phyloP scores from a whole-genome alignment of 177 flowering plant genomes.

The Vitis hybrid region DNA sequence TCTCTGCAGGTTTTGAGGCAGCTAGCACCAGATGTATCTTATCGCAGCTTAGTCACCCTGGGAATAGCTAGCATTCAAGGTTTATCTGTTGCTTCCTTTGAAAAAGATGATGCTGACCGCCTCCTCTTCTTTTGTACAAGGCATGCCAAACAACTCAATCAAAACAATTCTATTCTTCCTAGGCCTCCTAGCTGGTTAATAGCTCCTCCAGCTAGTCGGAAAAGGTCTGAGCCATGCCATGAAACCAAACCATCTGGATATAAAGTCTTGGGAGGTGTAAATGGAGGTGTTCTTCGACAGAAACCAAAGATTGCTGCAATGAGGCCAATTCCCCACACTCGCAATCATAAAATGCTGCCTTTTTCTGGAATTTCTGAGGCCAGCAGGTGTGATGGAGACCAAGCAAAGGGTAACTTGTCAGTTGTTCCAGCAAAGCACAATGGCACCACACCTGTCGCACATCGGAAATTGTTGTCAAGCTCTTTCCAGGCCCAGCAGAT shows the following conservation, averaged over 20 bases:
- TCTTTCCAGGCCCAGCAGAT: conserved; percentile 78
- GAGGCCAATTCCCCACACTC: conserved; percentile 91
- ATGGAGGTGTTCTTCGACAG: conserved; percentile 16
- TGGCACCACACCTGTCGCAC: conserved; percentile 49
- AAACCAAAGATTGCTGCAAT: conserved; percentile 70
- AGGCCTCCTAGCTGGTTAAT: conserved; percentile 67
- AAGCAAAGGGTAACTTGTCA: conserved; percentile 42
- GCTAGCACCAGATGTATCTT: conserved; percentile 82
- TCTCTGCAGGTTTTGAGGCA: conserved; percentile 82
- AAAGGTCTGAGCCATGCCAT: conserved; percentile 40
- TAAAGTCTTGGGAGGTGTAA: too few species aligned
- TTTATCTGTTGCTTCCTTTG: conserved; percentile 87
- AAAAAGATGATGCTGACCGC: conserved; percentile 74
- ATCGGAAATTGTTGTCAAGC: conserved; percentile 61
- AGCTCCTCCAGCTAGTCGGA: conserved; percentile 73
- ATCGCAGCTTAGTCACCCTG: conserved; percentile 81
- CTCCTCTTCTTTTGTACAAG: conserved; percentile 54
- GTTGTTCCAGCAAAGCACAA: conserved; percentile 50
- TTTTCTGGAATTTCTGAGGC: conserved; percentile 57
- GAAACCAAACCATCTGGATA: conserved; percentile 20
- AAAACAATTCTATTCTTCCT: conserved; percentile 17
- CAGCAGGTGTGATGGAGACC: conserved; percentile 52
- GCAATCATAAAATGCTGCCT: conserved; percentile 70
- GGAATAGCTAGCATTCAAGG: conserved; percentile 97
- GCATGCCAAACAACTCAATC: conserved; percentile 24